Evolutionary conservation across 2,329 filamentous ascomycete species (phyloP).

Genomic region (Colletotrichum graminicola): DNA sequence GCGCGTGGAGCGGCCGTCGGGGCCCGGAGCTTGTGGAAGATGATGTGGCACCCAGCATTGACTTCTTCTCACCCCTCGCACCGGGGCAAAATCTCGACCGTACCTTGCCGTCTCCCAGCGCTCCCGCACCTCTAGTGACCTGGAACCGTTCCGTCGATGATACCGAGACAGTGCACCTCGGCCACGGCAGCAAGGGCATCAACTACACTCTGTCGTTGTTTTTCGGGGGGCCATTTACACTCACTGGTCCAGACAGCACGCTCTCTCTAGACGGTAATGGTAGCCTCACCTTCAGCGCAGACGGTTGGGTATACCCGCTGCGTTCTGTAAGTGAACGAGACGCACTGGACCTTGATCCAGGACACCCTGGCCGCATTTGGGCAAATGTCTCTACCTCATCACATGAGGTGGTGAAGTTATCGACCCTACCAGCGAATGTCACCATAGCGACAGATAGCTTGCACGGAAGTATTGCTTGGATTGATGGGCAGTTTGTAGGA

Average conservation of each 20-base stretch:
- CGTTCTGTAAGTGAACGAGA: conserved; percentile 57
- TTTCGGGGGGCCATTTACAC: conserved; percentile 38
- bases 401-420: conserved; percentile 56
- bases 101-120: conserved; percentile 35
- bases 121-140: conserved; percentile 46
- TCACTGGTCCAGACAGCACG: conserved; percentile 12
- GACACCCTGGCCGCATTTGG: conserved; percentile 65
- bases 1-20: conserved; percentile 57
- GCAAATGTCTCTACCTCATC: conserved; percentile 59
- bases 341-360: conserved; percentile 61
- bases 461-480: conserved; percentile 63
- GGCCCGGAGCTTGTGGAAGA: conserved; percentile 49
- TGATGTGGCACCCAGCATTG: conserved; percentile 51
- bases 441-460: conserved; percentile 59
- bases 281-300: conserved; percentile 10
- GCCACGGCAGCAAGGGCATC: conserved; percentile 58
- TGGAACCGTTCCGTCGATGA: conserved; percentile 48
- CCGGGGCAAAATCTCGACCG: conserved; percentile 61
- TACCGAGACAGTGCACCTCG: conserved; percentile 43
- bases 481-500: conserved; percentile 59
- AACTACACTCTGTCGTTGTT: conserved; percentile 58
- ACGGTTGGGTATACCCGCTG: conserved; percentile 61
- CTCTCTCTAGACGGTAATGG: background rate
- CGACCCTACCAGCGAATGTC: conserved; percentile 49
- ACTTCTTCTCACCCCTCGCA: conserved; percentile 52